These are phyloP conservation scores for Kwoniella europaea DNA, from an alignment of 768 basidiomycete species.

Conservation along the genomic window DNA sequence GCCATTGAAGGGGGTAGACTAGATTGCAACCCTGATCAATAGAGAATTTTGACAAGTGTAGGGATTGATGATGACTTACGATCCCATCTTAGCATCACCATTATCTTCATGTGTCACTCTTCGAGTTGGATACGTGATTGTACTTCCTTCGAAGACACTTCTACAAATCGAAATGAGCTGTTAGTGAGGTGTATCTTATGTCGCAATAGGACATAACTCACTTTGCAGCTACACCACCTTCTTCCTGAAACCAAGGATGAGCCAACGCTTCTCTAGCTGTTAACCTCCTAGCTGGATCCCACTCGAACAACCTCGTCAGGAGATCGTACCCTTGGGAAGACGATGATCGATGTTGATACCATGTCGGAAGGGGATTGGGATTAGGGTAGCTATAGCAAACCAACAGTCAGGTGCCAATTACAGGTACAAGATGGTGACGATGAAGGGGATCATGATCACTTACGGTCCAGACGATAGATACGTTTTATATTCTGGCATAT, in stretches of 20 bases:
- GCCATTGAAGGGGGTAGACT: conserved; percentile 45
- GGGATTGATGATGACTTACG: conserved; percentile 37
- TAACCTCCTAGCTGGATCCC: conserved; percentile 85
- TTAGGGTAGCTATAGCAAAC: conserved; percentile 63
- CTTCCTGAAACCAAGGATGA: conserved; percentile 92
- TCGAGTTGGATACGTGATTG: conserved; percentile 75
- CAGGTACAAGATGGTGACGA: neutral
- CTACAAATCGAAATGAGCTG: neutral
- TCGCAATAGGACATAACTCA: conserved; percentile 59
- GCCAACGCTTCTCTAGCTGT: conserved; percentile 79
- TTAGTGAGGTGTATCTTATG: too few relatives aligned
- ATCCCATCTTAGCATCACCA: conserved; percentile 58
- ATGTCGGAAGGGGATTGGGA: conserved; percentile 65
- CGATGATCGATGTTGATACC: conserved; percentile 64
- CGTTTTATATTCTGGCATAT: conserved; percentile 81
- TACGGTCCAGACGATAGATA: conserved; percentile 43
- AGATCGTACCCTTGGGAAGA: conserved; percentile 72
- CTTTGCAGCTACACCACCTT: conserved; percentile 84
- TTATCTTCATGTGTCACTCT: conserved; percentile 88
- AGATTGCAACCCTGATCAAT: neutral
- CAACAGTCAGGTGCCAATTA: neutral
- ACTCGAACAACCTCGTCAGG: conserved; percentile 81
- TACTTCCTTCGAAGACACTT: conserved; percentile 76
- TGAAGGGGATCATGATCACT: neutral
- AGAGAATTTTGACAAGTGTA: neutral